A percentile compares a stretch with the other conserved stretches of the same genome.
These are phyloP conservation scores for Chrysanthemum lavandulifolium DNA, from an alignment of 129 eudicot species.

Conservation along the genomic window DNA sequence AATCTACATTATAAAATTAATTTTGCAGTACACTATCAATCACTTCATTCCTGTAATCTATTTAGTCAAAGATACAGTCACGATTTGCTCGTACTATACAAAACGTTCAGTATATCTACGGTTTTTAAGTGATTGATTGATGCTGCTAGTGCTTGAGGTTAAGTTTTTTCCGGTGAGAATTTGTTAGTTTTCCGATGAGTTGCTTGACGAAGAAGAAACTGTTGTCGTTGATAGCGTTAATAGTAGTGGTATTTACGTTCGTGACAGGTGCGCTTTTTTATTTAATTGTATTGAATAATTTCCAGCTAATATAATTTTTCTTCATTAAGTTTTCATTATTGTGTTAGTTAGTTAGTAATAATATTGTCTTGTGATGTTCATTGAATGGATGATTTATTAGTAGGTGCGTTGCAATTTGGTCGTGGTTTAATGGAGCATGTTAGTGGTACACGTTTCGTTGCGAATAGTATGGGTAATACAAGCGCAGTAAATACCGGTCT, in stretches of 20 bases:
- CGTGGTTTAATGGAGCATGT: slow-evolving; percentile 7
- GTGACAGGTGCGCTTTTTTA: slow-evolving; percentile 42
- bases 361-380: slow-evolving; percentile 16
- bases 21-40: slow-evolving; percentile 29
- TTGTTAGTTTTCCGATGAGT: slow-evolving; percentile 30
- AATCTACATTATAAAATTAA: slow-evolving; percentile 22
- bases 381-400: slow-evolving; percentile 23
- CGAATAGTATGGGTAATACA: slow-evolving; percentile 21
- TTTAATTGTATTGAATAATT: too few relatives aligned
- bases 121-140: too few relatives aligned
- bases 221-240: slow-evolving; percentile 22
- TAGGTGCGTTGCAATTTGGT: slow-evolving; percentile 28
- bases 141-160: slow-evolving; percentile 13
- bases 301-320: neutral
- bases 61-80: slow-evolving; percentile 24
- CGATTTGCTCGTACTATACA: slow-evolving; percentile 31
- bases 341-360: slow-evolving; percentile 3
- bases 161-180: slow-evolving; percentile 33
- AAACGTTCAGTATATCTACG: slow-evolving; percentile 7
- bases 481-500: slow-evolving; percentile 24
- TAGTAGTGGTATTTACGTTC: slow-evolving; percentile 36
- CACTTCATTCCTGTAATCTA: slow-evolving; percentile 22
- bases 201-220: neutral
- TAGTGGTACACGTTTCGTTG: slow-evolving; percentile 11
- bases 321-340: slow-evolving; percentile 20